phyloP scores from a whole-genome alignment of 768 basidiomycete genomes.

The Nevesoporus exiguus region DNA sequence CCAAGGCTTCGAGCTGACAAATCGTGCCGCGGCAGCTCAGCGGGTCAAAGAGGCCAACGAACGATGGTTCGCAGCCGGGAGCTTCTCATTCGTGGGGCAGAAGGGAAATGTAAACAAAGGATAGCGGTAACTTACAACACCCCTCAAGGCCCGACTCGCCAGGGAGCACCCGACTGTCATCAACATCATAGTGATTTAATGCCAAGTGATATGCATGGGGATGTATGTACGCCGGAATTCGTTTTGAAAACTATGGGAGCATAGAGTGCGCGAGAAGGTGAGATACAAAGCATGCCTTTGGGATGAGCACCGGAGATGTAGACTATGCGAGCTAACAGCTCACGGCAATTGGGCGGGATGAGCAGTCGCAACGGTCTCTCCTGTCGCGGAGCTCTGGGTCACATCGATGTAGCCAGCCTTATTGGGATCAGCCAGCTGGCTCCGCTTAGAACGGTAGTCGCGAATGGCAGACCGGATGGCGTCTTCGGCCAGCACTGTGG shows the following conservation, averaged over 20 bases:
- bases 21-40: constrained; percentile 80
- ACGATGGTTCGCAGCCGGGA: constrained; percentile 89
- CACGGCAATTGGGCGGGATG: constrained; percentile 39
- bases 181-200: background rate
- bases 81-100: constrained; percentile 73
- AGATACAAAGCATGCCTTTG: background rate
- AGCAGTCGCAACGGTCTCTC: constrained; percentile 52
- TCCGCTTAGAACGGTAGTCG: constrained; percentile 87
- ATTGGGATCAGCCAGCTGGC: constrained; percentile 45
- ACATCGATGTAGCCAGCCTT: constrained; percentile 70
- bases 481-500: constrained; percentile 90
- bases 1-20: constrained; percentile 86
- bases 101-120: constrained; percentile 36
- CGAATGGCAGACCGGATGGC: constrained; percentile 98
- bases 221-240: constrained; percentile 11
- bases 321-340: background rate
- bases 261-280: constrained; percentile 16
- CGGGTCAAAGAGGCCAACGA: constrained; percentile 96
- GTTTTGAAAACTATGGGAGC: constrained; percentile 12
- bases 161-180: background rate
- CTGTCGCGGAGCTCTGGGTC: constrained; percentile 51
- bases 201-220: constrained; percentile 9
- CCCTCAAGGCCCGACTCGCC: background rate
- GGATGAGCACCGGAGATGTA: background rate
- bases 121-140: constrained; percentile 23